Base-by-base conservation (phyloP, 2,329 filamentous ascomycete species). In the Exophiala phaeomuriformis region DNA sequence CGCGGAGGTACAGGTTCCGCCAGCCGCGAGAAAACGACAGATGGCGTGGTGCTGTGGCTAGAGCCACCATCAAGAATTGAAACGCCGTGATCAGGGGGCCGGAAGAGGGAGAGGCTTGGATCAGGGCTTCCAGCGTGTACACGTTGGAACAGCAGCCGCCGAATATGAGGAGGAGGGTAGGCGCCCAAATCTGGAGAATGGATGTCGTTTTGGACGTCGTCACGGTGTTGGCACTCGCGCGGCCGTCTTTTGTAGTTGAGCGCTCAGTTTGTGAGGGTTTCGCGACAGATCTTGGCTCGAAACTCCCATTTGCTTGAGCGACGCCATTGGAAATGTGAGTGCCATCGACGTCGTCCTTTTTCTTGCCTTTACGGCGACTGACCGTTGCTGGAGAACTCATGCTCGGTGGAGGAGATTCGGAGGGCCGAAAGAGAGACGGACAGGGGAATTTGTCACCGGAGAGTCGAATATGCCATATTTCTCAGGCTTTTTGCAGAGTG, bases 61-160 rank as follows among this genome's bases (percentile, higher is more conserved):
- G 68, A 47, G 89, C 84, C 29, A 94, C 89, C 63, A 95, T 85
- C 62, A 88, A 72, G 69, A 93, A 96, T 72, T 90, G 91, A 10
- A 90, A 86, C 66, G 95, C 95, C 30, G 86, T 97, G 64, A 90
- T 80, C 46, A 91, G 84, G 71, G 67, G 80, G 85, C 90, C 91
- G 66, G 88, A 91, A 52, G 84, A 83, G 41, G 90, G 85, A 68
- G 94, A 88, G 67, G 88, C 84, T 70, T 93, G 94, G 67, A 98
- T 83, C 64, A 97, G 95, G 44, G 88, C 87, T 71, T 98, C 93
- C 52, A 98, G 78, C 39, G 91, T 89, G 72, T 95, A 97, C n/a
- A 90, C 90, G 77, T 95, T 95, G 35, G 88, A 89, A 72, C 90
- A 95, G 68, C 90, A 95, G 31, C 93, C 93, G 48, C 93, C 93